A percentile compares a stretch with the other conserved stretches of the same genome.
Evolutionary conservation across 2,329 filamentous ascomycete species (phyloP).

Genomic region (Beauveria scarabaeidicola): DNA sequence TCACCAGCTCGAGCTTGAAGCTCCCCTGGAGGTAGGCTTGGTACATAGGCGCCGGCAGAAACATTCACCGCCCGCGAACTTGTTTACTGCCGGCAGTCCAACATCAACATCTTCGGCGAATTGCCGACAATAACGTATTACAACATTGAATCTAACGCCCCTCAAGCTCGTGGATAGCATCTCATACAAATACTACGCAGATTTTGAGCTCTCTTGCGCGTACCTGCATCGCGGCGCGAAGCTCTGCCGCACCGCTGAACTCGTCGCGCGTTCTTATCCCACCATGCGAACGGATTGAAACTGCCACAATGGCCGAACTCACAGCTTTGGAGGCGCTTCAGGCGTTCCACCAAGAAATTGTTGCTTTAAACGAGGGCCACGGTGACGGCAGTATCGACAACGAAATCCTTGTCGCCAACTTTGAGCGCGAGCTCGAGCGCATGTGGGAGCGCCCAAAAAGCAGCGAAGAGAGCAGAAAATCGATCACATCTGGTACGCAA

Average conservation of each 20-base stretch:
- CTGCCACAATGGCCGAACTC: slow-evolving; percentile 59
- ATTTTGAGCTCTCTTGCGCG: background rate
- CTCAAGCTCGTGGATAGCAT: background rate
- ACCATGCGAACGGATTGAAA: slow-evolving; percentile 39
- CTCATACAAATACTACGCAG: background rate
- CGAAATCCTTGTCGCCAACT: slow-evolving; percentile 58
- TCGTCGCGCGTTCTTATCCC: slow-evolving; percentile 12
- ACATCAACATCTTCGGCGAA: background rate
- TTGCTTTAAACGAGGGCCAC: slow-evolving; percentile 63
- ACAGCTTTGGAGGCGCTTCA: slow-evolving; percentile 70
- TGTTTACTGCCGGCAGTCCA: slow-evolving; percentile 17
- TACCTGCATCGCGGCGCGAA: background rate
- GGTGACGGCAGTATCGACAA: slow-evolving; percentile 56
- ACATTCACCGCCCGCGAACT: slow-evolving; percentile 24
- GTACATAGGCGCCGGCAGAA: slow-evolving; percentile 23
- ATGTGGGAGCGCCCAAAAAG: slow-evolving; percentile 68
- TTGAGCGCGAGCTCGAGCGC: slow-evolving; percentile 62
- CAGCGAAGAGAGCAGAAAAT: slow-evolving; percentile 65
- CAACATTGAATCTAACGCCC: background rate
- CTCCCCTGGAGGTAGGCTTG: background rate
- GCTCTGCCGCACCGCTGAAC: background rate
- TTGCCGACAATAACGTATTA: background rate
- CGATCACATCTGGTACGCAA: slow-evolving; percentile 53
- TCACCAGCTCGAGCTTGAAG: background rate
- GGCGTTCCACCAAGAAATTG: slow-evolving; percentile 77